Base-by-base conservation (phyloP, 163 green algal species). In the Coccomyxa subellipsoidea region DNA sequence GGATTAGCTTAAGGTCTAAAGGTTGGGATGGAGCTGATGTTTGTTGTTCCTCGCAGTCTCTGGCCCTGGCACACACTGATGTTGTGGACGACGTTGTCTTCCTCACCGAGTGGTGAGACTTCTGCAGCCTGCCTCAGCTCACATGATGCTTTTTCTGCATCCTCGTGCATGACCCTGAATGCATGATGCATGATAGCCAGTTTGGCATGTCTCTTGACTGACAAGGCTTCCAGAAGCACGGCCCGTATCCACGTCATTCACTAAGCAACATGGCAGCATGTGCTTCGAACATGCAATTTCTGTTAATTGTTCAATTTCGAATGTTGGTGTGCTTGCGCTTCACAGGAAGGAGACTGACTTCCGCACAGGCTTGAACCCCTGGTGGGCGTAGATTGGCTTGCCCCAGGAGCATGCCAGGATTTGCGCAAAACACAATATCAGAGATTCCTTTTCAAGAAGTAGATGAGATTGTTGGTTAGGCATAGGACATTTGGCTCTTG, bases 1-100 rank as follows among this genome's bases (percentile, higher is more conserved):
- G n/a, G n/a, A n/a, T n/a, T n/a, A n/a, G n/a, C n/a, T n/a, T n/a
- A n/a, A n/a, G n/a, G n/a, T n/a, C n/a, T n/a, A n/a, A n/a, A n/a
- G n/a, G n/a, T n/a, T n/a, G n/a, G n/a, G n/a, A n/a, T n/a, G n/a
- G n/a, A n/a, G n/a, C n/a, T n/a, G n/a, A n/a, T n/a, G n/a, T n/a
- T n/a, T n/a, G n/a, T n/a, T n/a, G n/a, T n/a, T n/a, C n/a, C n/a
- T n/a, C n/a, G 83, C 91, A 96, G 90, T 99, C 96, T 10, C 91
- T 99, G 81, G 96, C 96, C 12, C 90, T 99, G 73, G 95, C 96
- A 8, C 96, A 99, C 85, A 84, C 79, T 70, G 86, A 94, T 71
- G 76, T 99, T 38, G 82, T 82, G 31, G 93, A 96, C 59, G 89
- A 92, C 89, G 85, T 92, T 38, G 96, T 99, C 8, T 86, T 92